A percentile compares a stretch with the other conserved stretches of the same genome.
Evolutionary conservation across 306 rosid genomes (phyloP).

Genomic region (Trifolium subterraneum): DNA sequence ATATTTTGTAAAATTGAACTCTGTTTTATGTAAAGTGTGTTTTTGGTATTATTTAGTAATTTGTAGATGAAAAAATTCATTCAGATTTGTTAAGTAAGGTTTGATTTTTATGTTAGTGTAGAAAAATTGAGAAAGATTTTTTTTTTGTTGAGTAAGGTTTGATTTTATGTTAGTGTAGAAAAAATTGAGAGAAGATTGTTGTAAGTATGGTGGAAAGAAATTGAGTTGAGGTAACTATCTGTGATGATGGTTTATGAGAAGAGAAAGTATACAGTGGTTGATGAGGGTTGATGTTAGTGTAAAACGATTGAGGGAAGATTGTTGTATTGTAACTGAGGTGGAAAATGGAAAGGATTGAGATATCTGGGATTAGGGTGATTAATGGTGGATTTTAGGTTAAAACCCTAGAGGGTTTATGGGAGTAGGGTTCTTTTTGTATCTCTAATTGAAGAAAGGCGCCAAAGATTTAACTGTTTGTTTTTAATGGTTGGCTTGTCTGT

Average conservation of each 20-base stretch:
- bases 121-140: background rate
- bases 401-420: slow-evolving; percentile 12
- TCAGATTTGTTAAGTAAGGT: background rate
- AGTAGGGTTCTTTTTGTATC: background rate
- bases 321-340: slow-evolving; percentile 4
- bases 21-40: background rate
- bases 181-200: slow-evolving; percentile 1
- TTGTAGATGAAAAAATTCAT: background rate
- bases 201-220: slow-evolving; percentile 11
- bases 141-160: slow-evolving; percentile 6
- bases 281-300: slow-evolving; percentile 15
- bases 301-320: background rate
- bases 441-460: slow-evolving; percentile 8
- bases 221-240: background rate
- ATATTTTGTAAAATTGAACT: background rate
- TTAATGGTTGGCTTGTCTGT: background rate
- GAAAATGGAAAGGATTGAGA: slow-evolving; percentile 7
- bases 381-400: background rate
- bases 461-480: background rate
- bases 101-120: slow-evolving; percentile 34
- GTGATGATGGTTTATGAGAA: background rate
- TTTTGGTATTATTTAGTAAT: background rate
- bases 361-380: background rate
- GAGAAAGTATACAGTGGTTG: background rate
- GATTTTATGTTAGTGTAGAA: slow-evolving; percentile 30